Base-by-base conservation (phyloP, 2,329 filamentous ascomycete species). In the Elsinoe arachidis region DNA sequence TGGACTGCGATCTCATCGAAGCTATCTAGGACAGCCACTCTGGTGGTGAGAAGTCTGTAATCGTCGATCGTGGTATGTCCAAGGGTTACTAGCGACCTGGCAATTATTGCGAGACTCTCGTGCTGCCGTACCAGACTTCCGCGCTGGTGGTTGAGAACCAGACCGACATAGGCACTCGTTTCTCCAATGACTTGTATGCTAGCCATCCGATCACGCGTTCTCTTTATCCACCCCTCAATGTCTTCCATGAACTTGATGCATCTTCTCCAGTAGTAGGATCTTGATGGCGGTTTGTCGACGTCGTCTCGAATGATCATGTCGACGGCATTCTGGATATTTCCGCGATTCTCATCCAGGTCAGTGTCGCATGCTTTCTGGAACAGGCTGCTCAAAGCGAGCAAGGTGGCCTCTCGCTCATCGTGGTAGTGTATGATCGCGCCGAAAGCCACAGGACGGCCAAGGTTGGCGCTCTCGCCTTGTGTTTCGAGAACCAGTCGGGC, bases 391-490 rank as follows among this genome's bases (percentile, higher is more conserved):
- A 96, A 76, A 65, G 86, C 90, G 69, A 96, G 88, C 34, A 97
- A 81, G 41, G 95, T 74, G 66, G 86, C 90, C 66, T 88, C 86
- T 62, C 92, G 84, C 63, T 88, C 84, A 65, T 91, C 85, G 71
- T 99, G 92, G 71, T 95, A 96, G 62, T 85, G 83, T 66, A 97
- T 87, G 62, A 96, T 82, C 59, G 87, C 87, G 64, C 87, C 86
- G 69, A 91, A 85, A 56, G 90, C 78, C 59, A 88, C 78, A 2
- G 88, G 80, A 21, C 88, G 83, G 60, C 89, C 89, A 4, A 90
- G 77, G 14, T 81, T 76, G 6, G 47, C 51, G 44, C 81, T 77
- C 14, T 83, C 78, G 63, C 91, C 85, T 67, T 88, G 84, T 57
- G 86, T 84, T 54, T 95, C 75, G 58, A 95, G 82, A 55, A 68